Evolutionary conservation across 352 stramenopile species (phyloP).

Genomic region (Pythium coloratum): DNA sequence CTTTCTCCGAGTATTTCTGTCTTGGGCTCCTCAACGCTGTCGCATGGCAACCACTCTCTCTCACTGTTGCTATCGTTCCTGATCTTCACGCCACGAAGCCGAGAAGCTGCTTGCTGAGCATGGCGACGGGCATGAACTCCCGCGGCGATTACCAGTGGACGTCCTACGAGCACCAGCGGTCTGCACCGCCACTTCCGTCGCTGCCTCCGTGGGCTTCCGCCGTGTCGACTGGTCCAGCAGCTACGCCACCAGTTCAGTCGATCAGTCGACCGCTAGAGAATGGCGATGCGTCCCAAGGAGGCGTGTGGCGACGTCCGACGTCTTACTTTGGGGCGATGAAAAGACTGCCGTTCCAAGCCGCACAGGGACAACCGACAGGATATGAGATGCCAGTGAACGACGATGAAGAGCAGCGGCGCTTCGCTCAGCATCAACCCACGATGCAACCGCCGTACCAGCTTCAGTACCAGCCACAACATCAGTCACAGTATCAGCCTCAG

Average conservation of each 20-base stretch:
- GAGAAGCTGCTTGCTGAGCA: not conserved
- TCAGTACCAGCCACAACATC: not conserved
- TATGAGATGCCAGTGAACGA: constrained; percentile 5
- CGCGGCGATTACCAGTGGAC: constrained; percentile 28
- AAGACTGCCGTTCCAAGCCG: constrained; percentile 19
- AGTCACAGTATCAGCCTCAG: not conserved
- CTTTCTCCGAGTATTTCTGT: constrained; percentile 7
- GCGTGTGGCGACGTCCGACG: constrained; percentile 42
- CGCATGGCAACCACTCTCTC: not conserved
- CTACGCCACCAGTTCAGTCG: not conserved
- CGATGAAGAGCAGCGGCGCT: constrained; percentile 13
- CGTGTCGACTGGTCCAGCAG: not conserved
- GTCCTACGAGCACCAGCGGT: constrained; percentile 30
- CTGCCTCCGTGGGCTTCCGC: constrained; percentile 45
- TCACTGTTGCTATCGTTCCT: not conserved
- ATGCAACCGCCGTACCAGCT: not conserved
- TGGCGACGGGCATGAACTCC: constrained; percentile 10
- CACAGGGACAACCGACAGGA: not conserved
- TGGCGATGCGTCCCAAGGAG: constrained; percentile 2
- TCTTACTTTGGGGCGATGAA: constrained; percentile 60
- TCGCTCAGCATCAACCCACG: not conserved
- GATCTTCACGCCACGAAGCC: not conserved
- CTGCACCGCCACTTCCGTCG: constrained; percentile 42
- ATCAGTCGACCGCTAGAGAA: constrained; percentile 1
- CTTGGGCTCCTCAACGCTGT: not conserved